These are phyloP conservation scores for Penicillium palitans DNA, from an alignment of 2,329 filamentous ascomycete species.

Conservation along the genomic window DNA sequence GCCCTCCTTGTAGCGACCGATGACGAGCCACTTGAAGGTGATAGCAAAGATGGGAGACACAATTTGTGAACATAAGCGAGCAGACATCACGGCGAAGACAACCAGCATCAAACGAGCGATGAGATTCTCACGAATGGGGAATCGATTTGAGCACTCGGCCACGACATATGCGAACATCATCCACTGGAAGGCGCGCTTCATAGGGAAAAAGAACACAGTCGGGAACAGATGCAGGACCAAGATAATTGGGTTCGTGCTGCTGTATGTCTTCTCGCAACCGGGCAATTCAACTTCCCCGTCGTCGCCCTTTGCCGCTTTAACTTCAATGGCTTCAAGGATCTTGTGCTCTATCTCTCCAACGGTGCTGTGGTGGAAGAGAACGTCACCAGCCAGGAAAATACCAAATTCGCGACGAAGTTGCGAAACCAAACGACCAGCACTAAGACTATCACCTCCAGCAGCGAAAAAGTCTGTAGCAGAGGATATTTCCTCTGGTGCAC, in stretches of 20 bases:
- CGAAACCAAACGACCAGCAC: constrained; percentile 55
- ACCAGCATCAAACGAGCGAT: constrained; percentile 53
- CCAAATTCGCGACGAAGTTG: constrained; percentile 52
- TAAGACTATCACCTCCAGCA: constrained; percentile 56
- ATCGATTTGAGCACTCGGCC: constrained; percentile 34
- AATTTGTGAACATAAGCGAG: constrained; percentile 43
- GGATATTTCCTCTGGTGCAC: constrained; percentile 42
- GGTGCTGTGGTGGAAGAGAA: constrained; percentile 53
- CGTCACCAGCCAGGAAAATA: constrained; percentile 52
- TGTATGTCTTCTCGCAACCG: constrained; percentile 39
- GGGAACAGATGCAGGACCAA: constrained; percentile 55
- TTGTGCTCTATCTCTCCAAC: constrained; percentile 40
- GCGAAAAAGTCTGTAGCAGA: constrained; percentile 53
- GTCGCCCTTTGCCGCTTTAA: constrained; percentile 17
- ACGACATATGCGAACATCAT: constrained; percentile 54
- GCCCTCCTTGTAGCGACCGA: constrained; percentile 55
- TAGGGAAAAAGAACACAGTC: constrained; percentile 52
- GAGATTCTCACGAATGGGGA: constrained; percentile 42
- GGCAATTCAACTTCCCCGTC: constrained; percentile 28
- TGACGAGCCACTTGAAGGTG: constrained; percentile 55
- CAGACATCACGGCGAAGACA: constrained; percentile 47
- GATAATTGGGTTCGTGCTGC: constrained; percentile 53
- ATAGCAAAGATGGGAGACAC: constrained; percentile 53
- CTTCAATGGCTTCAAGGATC: constrained; percentile 12
- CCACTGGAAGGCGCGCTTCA: constrained; percentile 55